These are phyloP conservation scores for Daedalea quercina DNA, from an alignment of 768 basidiomycete genomes.

Conservation along the genomic window DNA sequence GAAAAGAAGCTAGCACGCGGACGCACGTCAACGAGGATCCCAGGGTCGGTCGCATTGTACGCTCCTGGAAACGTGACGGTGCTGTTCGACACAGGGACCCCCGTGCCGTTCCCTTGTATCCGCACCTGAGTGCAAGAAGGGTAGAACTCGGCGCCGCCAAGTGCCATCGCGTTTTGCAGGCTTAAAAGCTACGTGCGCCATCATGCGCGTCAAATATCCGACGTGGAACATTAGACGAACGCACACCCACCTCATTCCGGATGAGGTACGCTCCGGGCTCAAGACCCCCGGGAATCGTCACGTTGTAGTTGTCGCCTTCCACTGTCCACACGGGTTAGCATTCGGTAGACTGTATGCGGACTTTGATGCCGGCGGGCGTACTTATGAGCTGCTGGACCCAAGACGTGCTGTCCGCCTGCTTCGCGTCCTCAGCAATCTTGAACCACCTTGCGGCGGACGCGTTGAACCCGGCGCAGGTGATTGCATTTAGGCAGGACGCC, in stretches of 20 bases:
- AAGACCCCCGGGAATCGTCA: slow-evolving; percentile 37
- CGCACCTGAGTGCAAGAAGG: slow-evolving; percentile 55
- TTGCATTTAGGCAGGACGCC: slow-evolving; percentile 46
- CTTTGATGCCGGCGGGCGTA: too few relatives aligned
- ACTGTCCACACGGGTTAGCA: slow-evolving; percentile 11
- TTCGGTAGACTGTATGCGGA: too few relatives aligned
- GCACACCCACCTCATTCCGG: slow-evolving; percentile 47
- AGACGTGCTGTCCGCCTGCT: slow-evolving; percentile 13
- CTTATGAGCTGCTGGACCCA: slow-evolving; percentile 26
- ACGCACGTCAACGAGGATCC: slow-evolving; percentile 44
- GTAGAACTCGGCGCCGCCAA: slow-evolving; percentile 70
- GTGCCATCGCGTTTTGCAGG: slow-evolving; percentile 18
- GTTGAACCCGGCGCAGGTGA: slow-evolving; percentile 57
- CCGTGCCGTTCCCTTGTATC: slow-evolving; percentile 48
- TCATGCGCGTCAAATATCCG: not conserved
- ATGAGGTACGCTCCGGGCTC: slow-evolving; percentile 67
- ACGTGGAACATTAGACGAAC: not conserved
- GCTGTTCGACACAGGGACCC: slow-evolving; percentile 42
- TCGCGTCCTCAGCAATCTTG: slow-evolving; percentile 39
- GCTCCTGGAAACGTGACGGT: slow-evolving; percentile 63
- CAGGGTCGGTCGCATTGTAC: slow-evolving; percentile 64
- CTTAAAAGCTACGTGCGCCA: slow-evolving; percentile 23
- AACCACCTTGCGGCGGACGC: slow-evolving; percentile 61
- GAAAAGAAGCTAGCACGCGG: not conserved
- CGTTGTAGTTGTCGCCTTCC: slow-evolving; percentile 16